Percentiles rank a stretch among this genome's conserved stretches.
Evolutionary conservation across 1,139 yeast species (phyloP).

Genomic region (Ogataea hybrid): DNA sequence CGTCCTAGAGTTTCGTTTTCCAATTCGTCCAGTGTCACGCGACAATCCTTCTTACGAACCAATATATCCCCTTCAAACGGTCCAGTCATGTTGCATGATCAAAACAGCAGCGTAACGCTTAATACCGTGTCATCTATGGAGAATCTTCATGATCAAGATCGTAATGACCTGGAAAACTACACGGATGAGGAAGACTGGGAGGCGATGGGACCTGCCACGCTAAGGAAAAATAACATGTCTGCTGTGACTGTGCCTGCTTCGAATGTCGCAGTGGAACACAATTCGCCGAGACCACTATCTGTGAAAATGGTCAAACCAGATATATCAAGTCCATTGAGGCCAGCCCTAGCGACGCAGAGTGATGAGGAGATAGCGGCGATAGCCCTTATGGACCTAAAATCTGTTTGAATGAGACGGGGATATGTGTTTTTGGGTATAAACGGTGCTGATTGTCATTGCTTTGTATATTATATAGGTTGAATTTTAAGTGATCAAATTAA

Average conservation of each 20-base stretch:
- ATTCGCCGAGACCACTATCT: slow-evolving; percentile 10
- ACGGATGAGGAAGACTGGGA: slow-evolving; percentile 95
- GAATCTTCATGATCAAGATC: slow-evolving; percentile 20
- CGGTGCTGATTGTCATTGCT: slow-evolving; percentile 2
- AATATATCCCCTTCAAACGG: slow-evolving; percentile 25
- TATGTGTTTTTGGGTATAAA: slow-evolving; percentile 1
- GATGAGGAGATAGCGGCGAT: slow-evolving; percentile 55
- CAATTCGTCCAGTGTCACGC: slow-evolving; percentile 31
- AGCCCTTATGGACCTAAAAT: slow-evolving; percentile 60
- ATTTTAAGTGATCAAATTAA: not conserved
- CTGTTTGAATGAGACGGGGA: slow-evolving; percentile 22
- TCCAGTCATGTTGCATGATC: slow-evolving; percentile 27
- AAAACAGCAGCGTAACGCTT: slow-evolving; percentile 23
- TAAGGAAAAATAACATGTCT: slow-evolving; percentile 39
- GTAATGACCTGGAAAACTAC: slow-evolving; percentile 15
- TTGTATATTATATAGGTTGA: slow-evolving; percentile 2
- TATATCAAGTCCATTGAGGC: slow-evolving; percentile 19
- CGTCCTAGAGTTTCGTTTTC: slow-evolving; percentile 35
- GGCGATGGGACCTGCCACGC: slow-evolving; percentile 71
- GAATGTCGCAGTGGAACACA: slow-evolving; percentile 13
- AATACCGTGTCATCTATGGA: slow-evolving; percentile 22
- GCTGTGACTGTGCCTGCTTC: slow-evolving; percentile 23
- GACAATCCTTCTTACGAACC: slow-evolving; percentile 35
- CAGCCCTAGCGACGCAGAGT: slow-evolving; percentile 18
- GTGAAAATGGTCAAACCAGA: slow-evolving; percentile 15